Conservation (phyloP, 2,329 filamentous ascomycete species). For the Aspergillus glaucus region DNA sequence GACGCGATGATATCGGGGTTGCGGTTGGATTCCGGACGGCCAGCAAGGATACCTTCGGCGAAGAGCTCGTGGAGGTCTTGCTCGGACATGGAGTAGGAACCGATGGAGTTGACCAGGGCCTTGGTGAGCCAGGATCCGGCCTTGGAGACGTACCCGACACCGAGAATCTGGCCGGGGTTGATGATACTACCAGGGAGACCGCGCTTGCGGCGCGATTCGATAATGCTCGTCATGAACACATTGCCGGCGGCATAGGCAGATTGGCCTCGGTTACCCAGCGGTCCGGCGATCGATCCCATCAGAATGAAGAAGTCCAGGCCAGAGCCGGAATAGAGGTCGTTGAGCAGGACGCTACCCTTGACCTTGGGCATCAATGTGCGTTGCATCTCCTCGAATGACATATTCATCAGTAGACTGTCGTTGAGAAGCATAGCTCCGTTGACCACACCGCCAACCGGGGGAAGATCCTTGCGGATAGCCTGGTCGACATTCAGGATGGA, state of each 20-base stretch:
- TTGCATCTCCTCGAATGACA: constrained; percentile 26
- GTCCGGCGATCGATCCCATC: constrained; percentile 1
- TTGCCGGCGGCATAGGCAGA: not conserved
- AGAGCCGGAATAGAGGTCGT: constrained; percentile 11
- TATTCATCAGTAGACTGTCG: constrained; percentile 28
- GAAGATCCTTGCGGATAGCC: constrained; percentile 19
- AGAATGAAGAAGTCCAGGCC: constrained; percentile 12
- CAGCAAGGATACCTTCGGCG: not conserved
- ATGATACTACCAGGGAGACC: not conserved
- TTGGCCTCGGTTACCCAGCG: constrained; percentile 3
- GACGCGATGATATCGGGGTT: not conserved
- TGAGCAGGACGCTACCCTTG: constrained; percentile 23
- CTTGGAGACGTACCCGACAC: not conserved
- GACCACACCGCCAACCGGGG: constrained; percentile 13
- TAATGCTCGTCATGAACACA: not conserved
- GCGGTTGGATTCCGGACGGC: not conserved
- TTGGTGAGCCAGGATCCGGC: not conserved
- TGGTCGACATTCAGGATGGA: constrained; percentile 12
- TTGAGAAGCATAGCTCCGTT: constrained; percentile 31
- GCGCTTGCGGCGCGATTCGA: not conserved
- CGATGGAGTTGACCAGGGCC: not conserved
- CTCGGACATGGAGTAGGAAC: not conserved
- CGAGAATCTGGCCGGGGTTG: not conserved
- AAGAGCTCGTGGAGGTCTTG: not conserved
- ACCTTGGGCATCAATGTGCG: constrained; percentile 35